phyloP scores from a whole-genome alignment of 768 basidiomycete genomes.

The Scleroderma citrinum region DNA sequence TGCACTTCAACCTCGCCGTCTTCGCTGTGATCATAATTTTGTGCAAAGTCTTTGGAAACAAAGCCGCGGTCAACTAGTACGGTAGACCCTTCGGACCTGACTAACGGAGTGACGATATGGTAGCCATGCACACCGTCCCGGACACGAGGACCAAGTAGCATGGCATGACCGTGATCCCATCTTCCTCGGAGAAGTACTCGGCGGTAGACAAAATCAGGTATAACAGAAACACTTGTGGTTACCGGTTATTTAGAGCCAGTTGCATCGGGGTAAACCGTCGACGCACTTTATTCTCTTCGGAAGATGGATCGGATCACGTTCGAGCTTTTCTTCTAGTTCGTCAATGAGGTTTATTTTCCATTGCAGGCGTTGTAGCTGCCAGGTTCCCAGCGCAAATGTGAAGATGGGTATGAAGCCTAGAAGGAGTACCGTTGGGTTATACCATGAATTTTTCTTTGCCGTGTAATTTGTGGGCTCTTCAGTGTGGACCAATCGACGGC shows the following conservation, averaged over 20 bases:
- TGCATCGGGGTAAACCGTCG: conserved; percentile 10
- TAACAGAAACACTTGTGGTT: conserved; percentile 51
- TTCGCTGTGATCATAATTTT: conserved; percentile 33
- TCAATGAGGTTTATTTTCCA: conserved; percentile 96
- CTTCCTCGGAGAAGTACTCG: conserved; percentile 73
- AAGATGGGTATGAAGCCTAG: conserved; percentile 86
- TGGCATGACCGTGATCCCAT: conserved; percentile 73
- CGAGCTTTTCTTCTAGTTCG: conserved; percentile 86
- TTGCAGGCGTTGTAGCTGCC: conserved; percentile 89
- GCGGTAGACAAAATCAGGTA: conserved; percentile 87
- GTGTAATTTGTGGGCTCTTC: conserved; percentile 36
- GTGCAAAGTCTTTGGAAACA: conserved; percentile 54
- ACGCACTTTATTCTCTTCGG: conserved; percentile 85
- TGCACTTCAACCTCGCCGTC: conserved; percentile 63
- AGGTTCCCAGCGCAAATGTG: conserved; percentile 83
- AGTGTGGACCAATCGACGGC: conserved; percentile 13
- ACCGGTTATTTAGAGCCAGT: conserved; percentile 14
- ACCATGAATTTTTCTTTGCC: conserved; percentile 52
- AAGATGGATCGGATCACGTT: conserved; percentile 68
- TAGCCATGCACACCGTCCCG: conserved; percentile 84
- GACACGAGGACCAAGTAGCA: conserved; percentile 83
- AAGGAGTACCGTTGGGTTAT: conserved; percentile 66
- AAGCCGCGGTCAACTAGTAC: conserved; percentile 93
- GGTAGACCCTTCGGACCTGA: conserved; percentile 74
- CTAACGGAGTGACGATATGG: conserved; percentile 81